Conservation (phyloP, 2,329 filamentous ascomycete species). For the Aspergillus thermomutatus region DNA sequence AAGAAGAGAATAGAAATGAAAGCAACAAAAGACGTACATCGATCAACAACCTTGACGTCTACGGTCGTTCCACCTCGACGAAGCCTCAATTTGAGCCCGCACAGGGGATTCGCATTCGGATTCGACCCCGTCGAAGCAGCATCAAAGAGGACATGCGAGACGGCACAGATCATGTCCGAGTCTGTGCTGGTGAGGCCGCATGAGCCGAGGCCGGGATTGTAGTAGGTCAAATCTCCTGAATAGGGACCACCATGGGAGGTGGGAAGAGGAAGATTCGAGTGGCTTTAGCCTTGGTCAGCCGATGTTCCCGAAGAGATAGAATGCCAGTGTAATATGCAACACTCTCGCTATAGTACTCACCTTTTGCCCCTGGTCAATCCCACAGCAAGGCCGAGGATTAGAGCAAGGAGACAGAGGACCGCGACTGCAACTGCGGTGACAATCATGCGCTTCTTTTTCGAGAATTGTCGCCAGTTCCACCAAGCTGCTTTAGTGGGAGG, state of each 20-base stretch:
- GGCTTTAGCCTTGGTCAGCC: neutral
- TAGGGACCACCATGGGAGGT: conserved; percentile 47
- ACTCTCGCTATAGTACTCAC: conserved; percentile 2
- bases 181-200: conserved; percentile 60
- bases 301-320: neutral
- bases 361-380: conserved; percentile 21
- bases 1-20: neutral
- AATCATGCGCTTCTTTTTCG: conserved; percentile 16
- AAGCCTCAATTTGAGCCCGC: conserved; percentile 64
- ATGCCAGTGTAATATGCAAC: neutral
- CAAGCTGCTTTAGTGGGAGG: neutral
- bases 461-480: conserved; percentile 7
- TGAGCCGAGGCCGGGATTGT: conserved; percentile 62
- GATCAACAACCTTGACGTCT: conserved; percentile 65
- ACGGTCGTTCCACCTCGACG: conserved; percentile 53
- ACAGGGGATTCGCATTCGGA: conserved; percentile 65
- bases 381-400: conserved; percentile 25
- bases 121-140: conserved; percentile 50
- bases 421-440: conserved; percentile 10
- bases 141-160: conserved; percentile 67
- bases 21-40: conserved; percentile 45
- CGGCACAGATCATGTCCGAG: conserved; percentile 60
- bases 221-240: conserved; percentile 68
- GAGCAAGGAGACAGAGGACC: conserved; percentile 12
- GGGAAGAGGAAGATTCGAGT: conserved; percentile 24